Evolutionary conservation across 495 filamentous ascomycete species (phyloP).

Genomic region (Hyphodiscus hymeniophilus): DNA sequence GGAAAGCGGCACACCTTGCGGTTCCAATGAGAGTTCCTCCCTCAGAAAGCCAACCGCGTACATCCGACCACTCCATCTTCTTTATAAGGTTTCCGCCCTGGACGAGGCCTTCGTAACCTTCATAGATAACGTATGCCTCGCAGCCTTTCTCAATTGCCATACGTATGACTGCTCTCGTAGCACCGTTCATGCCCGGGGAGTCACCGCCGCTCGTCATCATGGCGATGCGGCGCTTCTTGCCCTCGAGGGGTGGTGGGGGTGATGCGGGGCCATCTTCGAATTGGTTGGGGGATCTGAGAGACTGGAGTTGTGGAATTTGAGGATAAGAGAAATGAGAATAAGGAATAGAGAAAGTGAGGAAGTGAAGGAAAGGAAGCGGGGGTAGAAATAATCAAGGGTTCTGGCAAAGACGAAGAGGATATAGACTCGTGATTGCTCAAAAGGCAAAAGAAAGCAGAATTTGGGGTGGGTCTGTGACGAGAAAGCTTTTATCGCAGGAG

Average conservation of each 20-base stretch:
- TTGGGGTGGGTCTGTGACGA: too few species aligned
- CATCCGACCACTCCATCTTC: slow-evolving; percentile 87
- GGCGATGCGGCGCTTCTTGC: slow-evolving; percentile 47
- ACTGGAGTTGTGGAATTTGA: not conserved
- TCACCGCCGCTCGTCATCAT: slow-evolving; percentile 97
- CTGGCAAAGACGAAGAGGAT: not conserved
- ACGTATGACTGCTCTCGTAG: slow-evolving; percentile 86
- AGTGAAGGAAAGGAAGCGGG: not conserved
- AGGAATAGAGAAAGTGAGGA: too few species aligned
- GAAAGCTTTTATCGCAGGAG: too few species aligned
- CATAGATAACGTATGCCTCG: slow-evolving; percentile 82
- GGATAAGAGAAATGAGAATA: not conserved
- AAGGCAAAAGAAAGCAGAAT: too few species aligned
- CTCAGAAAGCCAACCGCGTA: slow-evolving; percentile 88
- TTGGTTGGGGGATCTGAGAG: not conserved
- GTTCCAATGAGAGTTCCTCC: slow-evolving; percentile 97
- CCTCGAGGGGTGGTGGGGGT: slow-evolving; percentile 17
- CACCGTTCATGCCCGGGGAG: slow-evolving; percentile 96
- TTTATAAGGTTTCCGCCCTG: slow-evolving; percentile 80
- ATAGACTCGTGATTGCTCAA: not conserved
- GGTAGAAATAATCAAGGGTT: not conserved
- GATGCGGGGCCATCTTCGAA: slow-evolving; percentile 13
- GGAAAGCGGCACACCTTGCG: slow-evolving; percentile 83
- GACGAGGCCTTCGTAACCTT: slow-evolving; percentile 95
- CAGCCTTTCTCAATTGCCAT: slow-evolving; percentile 84